Evolutionary conservation across 2,329 filamentous ascomycete species (phyloP), one percentile per base, ranked within the genome.

Genomic region (Sphaerostilbella broomeana): DNA sequence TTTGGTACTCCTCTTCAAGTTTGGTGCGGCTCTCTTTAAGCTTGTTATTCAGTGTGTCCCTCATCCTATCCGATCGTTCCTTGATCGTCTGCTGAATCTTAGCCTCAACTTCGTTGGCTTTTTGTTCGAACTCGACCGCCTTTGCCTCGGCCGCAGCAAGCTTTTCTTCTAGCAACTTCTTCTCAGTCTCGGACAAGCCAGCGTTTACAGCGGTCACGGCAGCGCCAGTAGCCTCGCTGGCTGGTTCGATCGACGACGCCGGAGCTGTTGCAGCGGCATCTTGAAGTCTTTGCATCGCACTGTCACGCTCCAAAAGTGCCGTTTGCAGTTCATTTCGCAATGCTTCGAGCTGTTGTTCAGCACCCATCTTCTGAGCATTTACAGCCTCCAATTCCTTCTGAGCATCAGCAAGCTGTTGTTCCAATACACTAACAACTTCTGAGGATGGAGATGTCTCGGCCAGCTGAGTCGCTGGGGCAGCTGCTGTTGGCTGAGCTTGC

Each of bases 61-160:
- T 83, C 81, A 86, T 84, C 56, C 75, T 75, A 29, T 85, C 77
- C 2, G 79, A 79, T 30, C 80, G 73, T 37, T 72, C 67, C 51
- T 84, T 84, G 43, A 85, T 69, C 9, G 73, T 78, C 24, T 62
- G 65, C 40, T 76, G 68, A 31, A 79, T 72, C 39, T 69, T 72
- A 20, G 77, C 73, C 53, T 89, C 84, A 12, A 83, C 66, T 44
- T 80, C 75, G 38, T 74, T 71, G 1, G 68, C 73, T 58, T 81
- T 82, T 11, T 69, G 64, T 53, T 87, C 81, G 32, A 75, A 73
- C 49, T 83, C 79, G 3, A 72, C 68, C 7, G 82, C 76, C 54
- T 72, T 77, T 19, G 75, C 68, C 55, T 84, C 75, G 2, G 79
- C 71, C 15, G 64, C 64, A 18, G 76, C 66, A 39, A 86, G 66